These are phyloP conservation scores for Penicillium longicatenatum DNA, from an alignment of 495 filamentous ascomycete species.

Conservation along the genomic window DNA sequence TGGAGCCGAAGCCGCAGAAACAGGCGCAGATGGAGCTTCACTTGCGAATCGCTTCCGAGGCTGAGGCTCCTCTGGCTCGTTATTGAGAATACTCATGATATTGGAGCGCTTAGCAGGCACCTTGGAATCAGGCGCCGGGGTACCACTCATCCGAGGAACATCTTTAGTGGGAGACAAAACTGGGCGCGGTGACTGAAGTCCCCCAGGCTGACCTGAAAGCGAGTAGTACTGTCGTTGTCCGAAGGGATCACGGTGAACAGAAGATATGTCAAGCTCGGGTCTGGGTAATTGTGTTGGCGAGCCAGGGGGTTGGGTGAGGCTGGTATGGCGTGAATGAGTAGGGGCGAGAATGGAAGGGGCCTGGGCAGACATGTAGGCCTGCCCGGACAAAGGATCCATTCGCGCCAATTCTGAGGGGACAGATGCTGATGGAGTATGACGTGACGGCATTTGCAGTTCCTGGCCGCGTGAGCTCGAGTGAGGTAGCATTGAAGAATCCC, in stretches of 20 bases:
- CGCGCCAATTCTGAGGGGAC: slow-evolving; percentile 37
- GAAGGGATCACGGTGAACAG: slow-evolving; percentile 42
- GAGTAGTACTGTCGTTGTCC: slow-evolving; percentile 36
- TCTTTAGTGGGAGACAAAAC: slow-evolving; percentile 48
- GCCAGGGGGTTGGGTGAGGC: slow-evolving; percentile 39
- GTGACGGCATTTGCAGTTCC: slow-evolving; percentile 36
- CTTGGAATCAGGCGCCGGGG: slow-evolving; percentile 38
- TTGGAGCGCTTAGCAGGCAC: slow-evolving; percentile 59
- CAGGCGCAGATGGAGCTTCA: slow-evolving; percentile 30
- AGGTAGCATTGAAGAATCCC: slow-evolving; percentile 40
- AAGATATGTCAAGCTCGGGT: slow-evolving; percentile 40
- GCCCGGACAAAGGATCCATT: slow-evolving; percentile 39
- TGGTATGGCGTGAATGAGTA: slow-evolving; percentile 46
- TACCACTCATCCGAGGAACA: slow-evolving; percentile 34
- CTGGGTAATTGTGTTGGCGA: slow-evolving; percentile 39
- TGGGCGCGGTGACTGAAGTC: slow-evolving; percentile 36
- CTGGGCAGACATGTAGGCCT: slow-evolving; percentile 37
- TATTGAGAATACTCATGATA: slow-evolving; percentile 61
- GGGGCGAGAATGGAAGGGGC: slow-evolving; percentile 32
- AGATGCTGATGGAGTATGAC: slow-evolving; percentile 29
- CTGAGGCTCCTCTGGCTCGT: slow-evolving; percentile 57
- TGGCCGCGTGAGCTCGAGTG: slow-evolving; percentile 31
- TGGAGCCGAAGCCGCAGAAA: slow-evolving; percentile 7
- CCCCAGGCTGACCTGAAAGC: slow-evolving; percentile 27
- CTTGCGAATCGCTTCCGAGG: slow-evolving; percentile 51